phyloP scores from a whole-genome alignment of 345 rosid species.

The Citrus maxima region DNA sequence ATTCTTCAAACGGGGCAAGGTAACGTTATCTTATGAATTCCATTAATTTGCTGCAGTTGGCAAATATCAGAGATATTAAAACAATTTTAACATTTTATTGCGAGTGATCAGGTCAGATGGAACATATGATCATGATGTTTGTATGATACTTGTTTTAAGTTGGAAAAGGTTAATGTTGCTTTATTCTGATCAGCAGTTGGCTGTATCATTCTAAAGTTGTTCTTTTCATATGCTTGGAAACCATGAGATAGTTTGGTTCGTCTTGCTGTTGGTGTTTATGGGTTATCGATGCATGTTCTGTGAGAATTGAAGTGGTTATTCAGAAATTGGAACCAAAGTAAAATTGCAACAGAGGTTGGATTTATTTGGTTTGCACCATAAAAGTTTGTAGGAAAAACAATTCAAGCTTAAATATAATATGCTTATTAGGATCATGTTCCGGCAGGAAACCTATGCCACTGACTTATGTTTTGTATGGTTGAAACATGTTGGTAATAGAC shows the following conservation, averaged over 20 bases:
- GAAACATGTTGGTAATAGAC: background rate
- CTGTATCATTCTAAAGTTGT: background rate
- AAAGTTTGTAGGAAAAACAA: background rate
- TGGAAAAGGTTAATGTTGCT: background rate
- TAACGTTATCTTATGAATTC: conserved; percentile 3
- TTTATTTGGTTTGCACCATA: background rate
- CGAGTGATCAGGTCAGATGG: background rate
- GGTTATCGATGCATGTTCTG: background rate
- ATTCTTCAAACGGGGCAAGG: conserved; percentile 94
- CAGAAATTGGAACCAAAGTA: background rate
- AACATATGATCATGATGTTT: background rate
- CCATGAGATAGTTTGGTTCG: background rate
- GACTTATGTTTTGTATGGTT: background rate
- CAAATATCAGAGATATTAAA: background rate
- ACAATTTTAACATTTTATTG: background rate
- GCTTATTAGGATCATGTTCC: background rate
- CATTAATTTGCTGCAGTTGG: background rate
- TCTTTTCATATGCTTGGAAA: background rate
- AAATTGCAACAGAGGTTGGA: background rate
- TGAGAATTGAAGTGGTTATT: background rate
- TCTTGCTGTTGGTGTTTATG: background rate
- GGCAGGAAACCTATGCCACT: background rate
- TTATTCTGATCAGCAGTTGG: background rate
- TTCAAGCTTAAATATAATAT: conserved; percentile 5
- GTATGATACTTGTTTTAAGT: background rate